Evolutionary conservation across 2,329 filamentous ascomycete species (phyloP).

Genomic region (Apiospora phragmitis): DNA sequence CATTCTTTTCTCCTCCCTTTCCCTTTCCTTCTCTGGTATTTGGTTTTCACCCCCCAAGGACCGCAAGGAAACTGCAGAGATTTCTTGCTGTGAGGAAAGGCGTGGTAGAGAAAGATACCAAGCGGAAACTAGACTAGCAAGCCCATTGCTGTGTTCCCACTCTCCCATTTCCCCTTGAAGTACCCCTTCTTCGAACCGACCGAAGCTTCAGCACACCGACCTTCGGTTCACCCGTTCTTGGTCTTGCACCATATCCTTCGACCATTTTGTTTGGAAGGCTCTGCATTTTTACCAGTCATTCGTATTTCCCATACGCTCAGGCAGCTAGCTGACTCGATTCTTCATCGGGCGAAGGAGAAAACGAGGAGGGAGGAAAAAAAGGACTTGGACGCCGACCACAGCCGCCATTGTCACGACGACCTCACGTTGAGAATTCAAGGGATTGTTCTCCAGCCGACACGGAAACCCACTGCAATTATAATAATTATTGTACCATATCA

Average conservation of each 20-base stretch:
- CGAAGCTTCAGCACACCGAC: slow-evolving; percentile 7
- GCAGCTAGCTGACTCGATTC: slow-evolving; percentile 10
- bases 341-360: not conserved
- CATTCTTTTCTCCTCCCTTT: slow-evolving; percentile 7
- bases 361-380: slow-evolving; percentile 2
- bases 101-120: slow-evolving; percentile 7
- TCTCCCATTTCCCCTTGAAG: slow-evolving; percentile 7
- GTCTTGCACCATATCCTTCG: slow-evolving; percentile 4
- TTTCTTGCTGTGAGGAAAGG: slow-evolving; percentile 7
- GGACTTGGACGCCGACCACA: not conserved
- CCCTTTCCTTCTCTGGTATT: slow-evolving; percentile 4
- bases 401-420: slow-evolving; percentile 10
- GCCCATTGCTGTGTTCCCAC: slow-evolving; percentile 6
- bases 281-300: slow-evolving; percentile 9
- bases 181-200: slow-evolving; percentile 9
- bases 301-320: slow-evolving; percentile 6
- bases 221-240: slow-evolving; percentile 1
- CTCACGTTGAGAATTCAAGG: not conserved
- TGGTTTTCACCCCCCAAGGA: slow-evolving; percentile 1
- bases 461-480: not conserved
- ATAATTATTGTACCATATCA: slow-evolving; percentile 6
- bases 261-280: slow-evolving; percentile 1
- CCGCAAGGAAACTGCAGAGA: slow-evolving; percentile 3
- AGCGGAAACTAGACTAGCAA: slow-evolving; percentile 6
- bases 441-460: slow-evolving; percentile 5